These are phyloP conservation scores for Pseudofabraea citricarpa DNA, from an alignment of 2,329 filamentous ascomycete genomes.

Conservation along the genomic window DNA sequence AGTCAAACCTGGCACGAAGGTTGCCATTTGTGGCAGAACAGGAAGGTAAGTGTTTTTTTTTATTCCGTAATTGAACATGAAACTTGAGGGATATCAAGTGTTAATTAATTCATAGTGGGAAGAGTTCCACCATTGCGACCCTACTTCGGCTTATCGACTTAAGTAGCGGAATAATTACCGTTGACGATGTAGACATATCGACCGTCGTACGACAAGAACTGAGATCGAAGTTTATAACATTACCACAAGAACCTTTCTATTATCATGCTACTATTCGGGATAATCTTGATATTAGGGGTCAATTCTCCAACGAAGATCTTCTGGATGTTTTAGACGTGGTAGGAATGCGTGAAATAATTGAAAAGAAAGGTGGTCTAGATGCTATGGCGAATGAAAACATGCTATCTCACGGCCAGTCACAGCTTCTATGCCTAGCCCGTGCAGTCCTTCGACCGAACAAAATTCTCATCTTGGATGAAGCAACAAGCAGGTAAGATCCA, in stretches of 20 bases:
- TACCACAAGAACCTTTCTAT: constrained; percentile 45
- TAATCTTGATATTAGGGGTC: constrained; percentile 40
- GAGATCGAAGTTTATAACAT: constrained; percentile 36
- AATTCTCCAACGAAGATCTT: constrained; percentile 33
- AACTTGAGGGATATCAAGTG: no score
- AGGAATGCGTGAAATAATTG: constrained; percentile 35
- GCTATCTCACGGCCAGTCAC: constrained; percentile 39
- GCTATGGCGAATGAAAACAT: constrained; percentile 25
- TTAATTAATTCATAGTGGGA: constrained; percentile 34
- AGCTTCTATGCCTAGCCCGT: constrained; percentile 41
- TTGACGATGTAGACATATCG: constrained; percentile 39
- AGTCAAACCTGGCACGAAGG: constrained; percentile 53
- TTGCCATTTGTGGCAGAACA: constrained; percentile 46
- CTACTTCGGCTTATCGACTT: constrained; percentile 45
- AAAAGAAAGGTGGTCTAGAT: constrained; percentile 32
- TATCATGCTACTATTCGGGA: constrained; percentile 39
- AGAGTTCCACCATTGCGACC: constrained; percentile 42
- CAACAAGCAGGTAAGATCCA: constrained; percentile 26
- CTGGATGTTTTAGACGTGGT: constrained; percentile 37
- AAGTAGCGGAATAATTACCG: constrained; percentile 33
- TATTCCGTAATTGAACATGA: no score
- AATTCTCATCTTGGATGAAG: constrained; percentile 28
- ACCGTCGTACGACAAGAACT: constrained; percentile 36
- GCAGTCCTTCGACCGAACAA: constrained; percentile 29
- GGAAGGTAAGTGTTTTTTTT: constrained; percentile 24